These are phyloP conservation scores for Botryotinia globosa DNA, from an alignment of 2,329 filamentous ascomycete genomes.

Conservation along the genomic window DNA sequence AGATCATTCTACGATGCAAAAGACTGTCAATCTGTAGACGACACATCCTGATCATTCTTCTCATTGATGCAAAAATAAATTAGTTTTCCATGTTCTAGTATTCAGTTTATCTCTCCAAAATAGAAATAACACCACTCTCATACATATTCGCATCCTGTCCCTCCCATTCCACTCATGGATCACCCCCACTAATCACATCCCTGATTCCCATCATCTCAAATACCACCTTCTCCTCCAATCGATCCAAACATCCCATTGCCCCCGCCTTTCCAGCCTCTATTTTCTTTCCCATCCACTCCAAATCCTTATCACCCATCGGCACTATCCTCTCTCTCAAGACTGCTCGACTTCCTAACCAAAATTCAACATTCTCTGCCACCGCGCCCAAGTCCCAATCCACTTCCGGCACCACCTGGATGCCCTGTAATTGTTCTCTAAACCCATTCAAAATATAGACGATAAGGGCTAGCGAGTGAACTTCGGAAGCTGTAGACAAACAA, in stretches of 20 bases:
- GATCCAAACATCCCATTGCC: slow-evolving; percentile 42
- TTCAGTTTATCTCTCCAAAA: slow-evolving; percentile 1
- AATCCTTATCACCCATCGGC: slow-evolving; percentile 69
- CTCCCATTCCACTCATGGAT: slow-evolving; percentile 20
- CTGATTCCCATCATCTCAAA: slow-evolving; percentile 53
- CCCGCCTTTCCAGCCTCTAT: slow-evolving; percentile 27
- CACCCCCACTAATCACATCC: slow-evolving; percentile 33
- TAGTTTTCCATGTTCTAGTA: slow-evolving; percentile 5
- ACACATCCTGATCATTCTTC: neutral
- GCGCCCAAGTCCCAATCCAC: slow-evolving; percentile 71
- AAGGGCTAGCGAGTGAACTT: slow-evolving; percentile 76
- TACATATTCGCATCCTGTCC: neutral
- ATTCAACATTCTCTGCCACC: slow-evolving; percentile 79
- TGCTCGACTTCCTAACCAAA: slow-evolving; percentile 68
- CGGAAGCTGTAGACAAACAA: slow-evolving; percentile 69
- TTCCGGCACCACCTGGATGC: slow-evolving; percentile 68
- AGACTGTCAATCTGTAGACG: neutral
- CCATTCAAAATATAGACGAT: slow-evolving; percentile 69
- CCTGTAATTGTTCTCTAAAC: slow-evolving; percentile 56
- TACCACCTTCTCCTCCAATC: slow-evolving; percentile 74
- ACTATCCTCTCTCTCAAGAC: slow-evolving; percentile 70
- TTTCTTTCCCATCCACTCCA: slow-evolving; percentile 53
- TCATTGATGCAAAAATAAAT: slow-evolving; percentile 14
- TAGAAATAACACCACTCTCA: slow-evolving; percentile 11
- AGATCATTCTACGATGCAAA: neutral